Conservation (phyloP, 2,329 filamentous ascomycete genomes). For the Polychaeton citri region DNA sequence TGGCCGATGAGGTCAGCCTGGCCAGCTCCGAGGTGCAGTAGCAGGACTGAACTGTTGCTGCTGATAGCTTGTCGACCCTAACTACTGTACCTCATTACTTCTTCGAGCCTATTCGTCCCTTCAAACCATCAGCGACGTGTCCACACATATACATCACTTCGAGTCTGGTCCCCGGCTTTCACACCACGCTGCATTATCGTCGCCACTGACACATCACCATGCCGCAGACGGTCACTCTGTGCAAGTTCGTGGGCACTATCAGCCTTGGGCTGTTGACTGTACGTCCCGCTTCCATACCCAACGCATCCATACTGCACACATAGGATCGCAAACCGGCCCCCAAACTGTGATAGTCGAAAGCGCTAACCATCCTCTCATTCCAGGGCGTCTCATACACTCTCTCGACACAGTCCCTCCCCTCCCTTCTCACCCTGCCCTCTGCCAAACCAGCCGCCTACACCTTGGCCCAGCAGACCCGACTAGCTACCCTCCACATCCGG, state of each 20-base stretch:
- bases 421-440: slow-evolving; percentile 67
- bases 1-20: too few species aligned
- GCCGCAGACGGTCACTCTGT: slow-evolving; percentile 50
- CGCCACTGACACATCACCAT: slow-evolving; percentile 12
- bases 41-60: too few species aligned
- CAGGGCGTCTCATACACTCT: slow-evolving; percentile 85
- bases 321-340: not conserved
- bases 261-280: slow-evolving; percentile 81
- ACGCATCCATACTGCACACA: not conserved
- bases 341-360: slow-evolving; percentile 3
- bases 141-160: too few species aligned
- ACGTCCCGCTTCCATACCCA: slow-evolving; percentile 25
- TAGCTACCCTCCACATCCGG: slow-evolving; percentile 55
- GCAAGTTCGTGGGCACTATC: slow-evolving; percentile 88
- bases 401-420: slow-evolving; percentile 62
- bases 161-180: too few species aligned
- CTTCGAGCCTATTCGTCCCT: too few species aligned
- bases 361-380: too few species aligned
- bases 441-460: slow-evolving; percentile 57
- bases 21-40: too few species aligned
- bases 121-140: too few species aligned
- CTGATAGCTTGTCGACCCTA: too few species aligned
- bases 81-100: too few species aligned
- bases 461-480: slow-evolving; percentile 43
- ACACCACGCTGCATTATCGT: not conserved